Evolutionary conservation across 1,139 yeast genomes (phyloP), one percentile per base, ranked within the genome.

Genomic region (Geotrichum candidum): DNA sequence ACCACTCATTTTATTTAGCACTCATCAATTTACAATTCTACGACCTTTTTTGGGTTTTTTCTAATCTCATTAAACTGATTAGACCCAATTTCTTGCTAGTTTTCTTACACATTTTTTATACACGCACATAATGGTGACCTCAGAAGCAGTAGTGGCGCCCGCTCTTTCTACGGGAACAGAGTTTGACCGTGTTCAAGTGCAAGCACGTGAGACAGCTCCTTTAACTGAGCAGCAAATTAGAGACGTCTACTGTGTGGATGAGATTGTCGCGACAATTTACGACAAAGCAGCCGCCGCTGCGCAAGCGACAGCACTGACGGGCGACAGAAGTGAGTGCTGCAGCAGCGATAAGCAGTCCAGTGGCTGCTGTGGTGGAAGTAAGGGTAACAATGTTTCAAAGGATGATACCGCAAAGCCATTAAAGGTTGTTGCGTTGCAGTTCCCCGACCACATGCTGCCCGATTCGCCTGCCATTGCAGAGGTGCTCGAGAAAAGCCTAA

Each of bases 361-460:
- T 72, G 65, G 71, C 86, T 51, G 65, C 68, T 33, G 67, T 71
- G n/a, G 23, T 25, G 56, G 35, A 6, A 50, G 10, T 27, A 35
- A 51, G 29, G 11, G 48, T 25, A 27, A 51, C 10, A 4, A 4
- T 10, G 6, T 48, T 29, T 18, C n/a, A 10, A 22, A 31, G 52
- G 45, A 23, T 41, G 41, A 5, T 10, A 27, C 46, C 5, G 50
- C 33, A 25, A 29, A 15, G 74, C 76, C 46, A 73, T 69, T 55
- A 85, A 77, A 72, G 74, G 72, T 54, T 52, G 80, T 92, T 2
- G 92, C 98, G 0, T 76, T 94, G 51, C 99, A 94, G 74, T 92
- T 95, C 67, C 98, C 99, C 0, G 99, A 95, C 73, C 67, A 77
- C 7, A 76, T 91, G 57, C 82, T 95, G 0, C 80, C 86, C 59